Evolutionary conservation across 257 asterid genomes (phyloP), one percentile per base, ranked within the genome.

Genomic region (Nicotiana sylvestris): DNA sequence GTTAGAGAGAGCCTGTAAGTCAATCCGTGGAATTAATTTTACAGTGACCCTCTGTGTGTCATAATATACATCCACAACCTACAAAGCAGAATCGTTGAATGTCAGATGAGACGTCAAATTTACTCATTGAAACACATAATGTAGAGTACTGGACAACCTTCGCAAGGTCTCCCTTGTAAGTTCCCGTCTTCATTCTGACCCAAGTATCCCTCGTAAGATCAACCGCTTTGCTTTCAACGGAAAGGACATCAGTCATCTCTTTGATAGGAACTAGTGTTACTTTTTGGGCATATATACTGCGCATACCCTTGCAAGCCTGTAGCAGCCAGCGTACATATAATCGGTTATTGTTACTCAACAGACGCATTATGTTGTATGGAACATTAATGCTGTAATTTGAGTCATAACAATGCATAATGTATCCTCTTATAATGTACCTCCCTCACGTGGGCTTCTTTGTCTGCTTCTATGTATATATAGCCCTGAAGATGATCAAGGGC

Each of bases 231-330:
- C 95, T 91, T 85, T 96, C 97, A 79, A 96, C 98, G 3, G 98
- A 93, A 84, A 96, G 97, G 84, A 96, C 98, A 88, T 94, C 98
- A 10, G 98, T 92, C 99, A 94, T 96, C 91, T 96, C 99, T 91
- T 93, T 92, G 86, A 96, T 94, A 16, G 99, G 99, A 72, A 96
- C 98, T 8, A 92, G 98, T 94, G 90, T 91, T 84, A 93, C 81
- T 84, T 89, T 94, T 64, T 87, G 69, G 4, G 92, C 81, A 87
- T 88, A 94, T 82, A 96, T 93, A 81, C 89, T 96, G 3, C 97
- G 98, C 97, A 96, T 89, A 53, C 98, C 98, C 90, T 92, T 94
- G 77, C 91, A 85, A 66, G 96, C 99, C 99, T 96, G 87, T 69
- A 74, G 83, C 77, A 80, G 80, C 81, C 27, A 83, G 49, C 37